These are phyloP conservation scores for Euphorbia celastroides DNA, from an alignment of 441 rosid species.

Conservation along the genomic window DNA sequence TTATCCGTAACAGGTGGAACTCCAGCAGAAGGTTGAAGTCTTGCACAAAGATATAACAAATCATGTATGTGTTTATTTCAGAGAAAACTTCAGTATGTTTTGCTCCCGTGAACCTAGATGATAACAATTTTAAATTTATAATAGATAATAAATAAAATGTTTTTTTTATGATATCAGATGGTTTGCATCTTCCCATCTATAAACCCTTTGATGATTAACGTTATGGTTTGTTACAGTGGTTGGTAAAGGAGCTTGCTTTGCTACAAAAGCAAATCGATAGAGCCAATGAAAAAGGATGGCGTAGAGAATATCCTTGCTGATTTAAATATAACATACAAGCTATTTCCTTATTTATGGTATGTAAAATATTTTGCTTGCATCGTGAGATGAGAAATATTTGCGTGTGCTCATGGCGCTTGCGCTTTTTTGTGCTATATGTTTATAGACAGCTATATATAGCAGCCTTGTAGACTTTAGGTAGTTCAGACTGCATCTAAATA, in stretches of 20 bases:
- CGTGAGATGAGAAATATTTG: background rate
- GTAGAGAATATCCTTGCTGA: constrained; percentile 82
- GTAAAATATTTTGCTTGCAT: background rate
- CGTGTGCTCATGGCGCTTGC: too few relatives aligned
- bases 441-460: too few relatives aligned
- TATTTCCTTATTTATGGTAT: background rate
- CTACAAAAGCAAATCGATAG: constrained; percentile 57
- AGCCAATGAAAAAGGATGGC: constrained; percentile 95
- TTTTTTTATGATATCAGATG: background rate
- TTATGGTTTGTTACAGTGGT: constrained; percentile 52
- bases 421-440: too few relatives aligned
- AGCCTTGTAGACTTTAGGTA: too few relatives aligned
- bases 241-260: constrained; percentile 50
- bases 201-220: constrained; percentile 11
- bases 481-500: too few relatives aligned
- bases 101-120: background rate
- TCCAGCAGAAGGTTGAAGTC: constrained; percentile 54
- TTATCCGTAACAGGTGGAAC: constrained; percentile 48
- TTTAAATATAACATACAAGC: background rate
- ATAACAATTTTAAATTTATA: background rate
- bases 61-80: constrained; percentile 50
- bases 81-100: constrained; percentile 5
- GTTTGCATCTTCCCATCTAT: constrained; percentile 17
- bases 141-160: background rate
- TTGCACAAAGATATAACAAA: constrained; percentile 76